These are phyloP conservation scores for Trametes cubensis DNA, from an alignment of 768 basidiomycete species.

Conservation along the genomic window DNA sequence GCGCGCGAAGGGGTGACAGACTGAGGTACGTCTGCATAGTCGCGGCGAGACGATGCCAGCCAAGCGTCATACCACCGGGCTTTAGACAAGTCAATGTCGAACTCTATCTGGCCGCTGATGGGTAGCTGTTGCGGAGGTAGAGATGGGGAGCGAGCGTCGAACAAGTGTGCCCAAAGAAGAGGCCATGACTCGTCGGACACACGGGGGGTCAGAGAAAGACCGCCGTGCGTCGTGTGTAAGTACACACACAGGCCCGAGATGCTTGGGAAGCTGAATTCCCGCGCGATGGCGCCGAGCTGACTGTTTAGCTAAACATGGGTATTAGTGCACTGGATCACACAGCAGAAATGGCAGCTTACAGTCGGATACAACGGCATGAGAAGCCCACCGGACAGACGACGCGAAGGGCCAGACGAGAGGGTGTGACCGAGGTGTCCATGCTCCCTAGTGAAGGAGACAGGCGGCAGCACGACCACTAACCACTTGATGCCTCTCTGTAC, in stretches of 20 bases:
- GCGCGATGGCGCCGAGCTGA: slow-evolving; percentile 77
- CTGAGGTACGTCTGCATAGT: slow-evolving; percentile 45
- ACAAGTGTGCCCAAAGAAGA: slow-evolving; percentile 65
- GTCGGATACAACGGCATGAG: slow-evolving; percentile 78
- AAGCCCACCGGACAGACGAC: slow-evolving; percentile 67
- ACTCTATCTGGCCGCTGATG: slow-evolving; percentile 80
- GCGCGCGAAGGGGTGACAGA: slow-evolving; percentile 42
- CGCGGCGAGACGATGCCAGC: slow-evolving; percentile 51
- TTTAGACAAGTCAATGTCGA: slow-evolving; percentile 76
- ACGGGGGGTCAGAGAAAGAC: slow-evolving; percentile 61
- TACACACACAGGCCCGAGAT: slow-evolving; percentile 79
- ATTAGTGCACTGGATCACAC: neutral
- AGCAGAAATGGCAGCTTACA: slow-evolving; percentile 41
- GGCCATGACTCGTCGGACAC: slow-evolving; percentile 82
- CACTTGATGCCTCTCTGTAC: slow-evolving; percentile 43
- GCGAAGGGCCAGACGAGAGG: slow-evolving; percentile 56
- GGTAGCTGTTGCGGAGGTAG: slow-evolving; percentile 47
- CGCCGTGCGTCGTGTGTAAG: slow-evolving; percentile 61
- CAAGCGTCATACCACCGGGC: slow-evolving; percentile 83
- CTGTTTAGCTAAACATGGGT: slow-evolving; percentile 59
- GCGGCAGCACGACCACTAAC: slow-evolving; percentile 70
- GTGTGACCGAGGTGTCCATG: slow-evolving; percentile 63
- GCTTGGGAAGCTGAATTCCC: slow-evolving; percentile 82
- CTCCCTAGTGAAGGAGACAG: slow-evolving; percentile 57
- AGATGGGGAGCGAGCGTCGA: slow-evolving; percentile 44